Base-by-base conservation (phyloP, 2,329 filamentous ascomycete species). In the Botrytis hyacinthi region DNA sequence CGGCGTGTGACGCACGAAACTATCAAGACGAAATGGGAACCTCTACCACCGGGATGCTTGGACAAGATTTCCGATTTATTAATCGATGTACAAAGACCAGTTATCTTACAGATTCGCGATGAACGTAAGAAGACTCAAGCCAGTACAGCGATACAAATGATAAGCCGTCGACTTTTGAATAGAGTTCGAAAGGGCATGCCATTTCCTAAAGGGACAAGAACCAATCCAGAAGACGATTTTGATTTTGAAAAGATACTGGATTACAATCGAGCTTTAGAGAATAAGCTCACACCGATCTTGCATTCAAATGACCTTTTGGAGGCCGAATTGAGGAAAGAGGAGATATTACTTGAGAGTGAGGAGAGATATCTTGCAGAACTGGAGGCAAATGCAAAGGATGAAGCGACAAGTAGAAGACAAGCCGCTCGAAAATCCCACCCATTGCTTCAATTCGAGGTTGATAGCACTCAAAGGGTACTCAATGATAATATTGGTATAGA, bases 21-120 rank as follows among this genome's bases (percentile, higher is more conserved):
- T 54, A 92, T 97, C 73, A 86, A 92, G 60, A 83, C 90, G 60
- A 93, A 91, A 79, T 94, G 91, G 91, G 83, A 85, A 4, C 84
- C 87, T 9, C 84, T 93, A 8, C 84, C 88, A 7, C 80, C 83
- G 10, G 81, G 84, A 37, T 88, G 90, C 60, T 82, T 92, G 72
- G 83, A 86, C 12, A 86, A 86, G 70, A 85, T 91, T n/a, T 83
- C 84, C 29, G 80, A 83, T 26, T 84, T 92, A 42, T 82, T 93
- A 46, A 82, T 85, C 35, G 86, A 89, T 76, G 86, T 89, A 69
- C 88, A 90, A 76, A 87, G 87, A 26, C 88, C 91, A 22, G 87
- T 92, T 62, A 84, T 92, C 20, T 85, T 87, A 69, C 87, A 86
- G 60, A 84, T 91, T 22, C 81, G 81, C 35, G 82, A 85, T 75